Evolutionary conservation across 768 basidiomycete species (phyloP), one percentile per base, ranked within the genome.

Genomic region (Cystoderma amianthinum): DNA sequence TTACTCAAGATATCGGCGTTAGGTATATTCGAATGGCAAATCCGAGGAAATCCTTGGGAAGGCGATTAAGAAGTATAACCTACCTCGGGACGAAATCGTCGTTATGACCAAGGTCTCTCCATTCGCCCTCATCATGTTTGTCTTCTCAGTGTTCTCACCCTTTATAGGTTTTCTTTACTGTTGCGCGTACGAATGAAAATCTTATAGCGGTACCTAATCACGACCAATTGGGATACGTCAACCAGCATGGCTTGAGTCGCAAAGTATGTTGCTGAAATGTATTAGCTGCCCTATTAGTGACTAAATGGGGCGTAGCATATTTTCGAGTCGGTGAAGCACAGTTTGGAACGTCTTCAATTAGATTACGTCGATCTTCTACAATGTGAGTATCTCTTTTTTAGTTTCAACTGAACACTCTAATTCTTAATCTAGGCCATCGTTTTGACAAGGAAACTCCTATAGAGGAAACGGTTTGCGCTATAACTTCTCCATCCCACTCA

Each of bases 341-440:
- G 76, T 34, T 57, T 89, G 44, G 59, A 82, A 53, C 71, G 85
- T 13, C 67, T 90, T 2, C 80, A 86, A 35, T 57, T 85, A 19
- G 86, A 89, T 39, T 85, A 87, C 47, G 69, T 90, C 50, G 88
- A 89, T 51, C 60, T 88, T 1, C 60, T 87, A 5, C 85, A 88
- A 63, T 83, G 82, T 69, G 49, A 46, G 67, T 43, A 2, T 13
- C 18, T 3, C 23, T 9, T 18, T 22, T 5, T 4, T 28, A 30
- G 28, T 30, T 17, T 20, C 2, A 19, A 20, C 21, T 17, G 1
- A 22, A 5, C 18, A 10, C 13, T 22, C 37, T 38, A 7, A 38
- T 16, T 20, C 12, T 12, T 22, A 13, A 15, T 17, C 2, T 32
- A 74, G 72, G 72, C 50, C 74, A 78, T 53, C 65, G 77, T 3